Base-by-base conservation (phyloP, 2,329 filamentous ascomycete genomes). In the Cytospora paraplurivora region DNA sequence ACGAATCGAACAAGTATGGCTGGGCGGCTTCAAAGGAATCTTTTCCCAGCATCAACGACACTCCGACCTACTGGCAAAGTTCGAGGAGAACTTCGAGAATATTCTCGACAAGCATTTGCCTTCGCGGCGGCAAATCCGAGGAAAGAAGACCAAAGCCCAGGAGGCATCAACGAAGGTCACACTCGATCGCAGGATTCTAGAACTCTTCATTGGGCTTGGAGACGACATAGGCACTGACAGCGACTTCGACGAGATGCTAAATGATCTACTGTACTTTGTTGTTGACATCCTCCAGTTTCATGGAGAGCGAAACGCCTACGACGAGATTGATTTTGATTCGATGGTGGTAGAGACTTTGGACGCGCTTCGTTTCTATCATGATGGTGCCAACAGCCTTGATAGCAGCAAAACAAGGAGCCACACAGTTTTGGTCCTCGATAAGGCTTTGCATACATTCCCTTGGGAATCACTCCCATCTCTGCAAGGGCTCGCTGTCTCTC, bases 201-300 rank as follows among this genome's bases (percentile, higher is more conserved):
- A 97, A 69, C 79, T 99, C 0, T 98, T 99, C 70, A 84, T 97
- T 64, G 92, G 92, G 0, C 83, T 99, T 0, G 92, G 92, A 4
- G 87, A 92, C 70, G 85, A 91, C 2, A 85, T 85, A 0, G 82
- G 84, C 8, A 84, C 88, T 1, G 85, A 88, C 8, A 77, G 80
- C 63, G 92, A 97, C 67, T 83, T 96, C 27, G 94, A 98, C 67
- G 94, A 98, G 71, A 87, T 89, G 0, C 79, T 99, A n/a, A 92
- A 89, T 69, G 95, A 99, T 73, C 79, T 99, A 34, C 84, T 99
- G 4, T 98, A 97, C 77, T 98, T 98, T 73, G 91, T 98, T 1
- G 89, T 99, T 7, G 95, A 99, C 71, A 93, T 98, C 58, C 81
- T 99, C 3, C 95, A 98, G 73, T 98, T 99, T 75, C 92, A 97